Base-by-base conservation (phyloP, 768 basidiomycete species). In the Hericium rajendrae region DNA sequence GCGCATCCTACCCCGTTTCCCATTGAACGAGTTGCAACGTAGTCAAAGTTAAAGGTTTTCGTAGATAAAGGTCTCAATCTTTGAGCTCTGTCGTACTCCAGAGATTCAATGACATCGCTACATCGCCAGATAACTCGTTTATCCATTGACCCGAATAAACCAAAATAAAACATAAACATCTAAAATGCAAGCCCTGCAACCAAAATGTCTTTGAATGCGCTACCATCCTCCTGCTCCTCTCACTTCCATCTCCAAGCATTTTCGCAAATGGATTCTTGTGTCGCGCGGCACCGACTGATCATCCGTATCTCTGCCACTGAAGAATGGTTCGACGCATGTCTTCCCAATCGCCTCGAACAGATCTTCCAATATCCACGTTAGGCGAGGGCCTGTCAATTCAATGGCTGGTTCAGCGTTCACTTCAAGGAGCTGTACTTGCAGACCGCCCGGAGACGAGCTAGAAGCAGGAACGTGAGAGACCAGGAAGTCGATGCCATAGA, bases 371-470 rank as follows among this genome's bases (percentile, higher is more conserved):
- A 94, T 82, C 80, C 88, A 88, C 16, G 82, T 79, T 38, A 97
- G 72, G 28, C 92, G 78, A 38, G 84, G 79, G 1, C 94, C 97
- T 0, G 94, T 94, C 55, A 95, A 79, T 65, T 94, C 91, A 58
- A 98, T 95, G 48, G 97, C 97, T 1, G 97, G 95, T 61, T 94
- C 94, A 6, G 95, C 85, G 67, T 99, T 99, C 65, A 95, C 77
- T 70, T 98, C 97, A 32, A 97, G 76, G 2, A 97, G 74, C 56
- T 86, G 84, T 15, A 91, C 84, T 59, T 81, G 77, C 56, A 83
- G 79, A 8, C 58, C 59, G 22, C 61, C 63, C 1, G 49, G n/a
- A 5, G 57, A 58, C 1, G 68, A 55, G 16, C 59, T 57, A 4
- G 70, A 54, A 0, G 65, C 56, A 4, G 53, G 62, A 13, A 55